Evolutionary conservation across 2,329 filamentous ascomycete species (phyloP).

Genomic region (Venturiaceae sp.): DNA sequence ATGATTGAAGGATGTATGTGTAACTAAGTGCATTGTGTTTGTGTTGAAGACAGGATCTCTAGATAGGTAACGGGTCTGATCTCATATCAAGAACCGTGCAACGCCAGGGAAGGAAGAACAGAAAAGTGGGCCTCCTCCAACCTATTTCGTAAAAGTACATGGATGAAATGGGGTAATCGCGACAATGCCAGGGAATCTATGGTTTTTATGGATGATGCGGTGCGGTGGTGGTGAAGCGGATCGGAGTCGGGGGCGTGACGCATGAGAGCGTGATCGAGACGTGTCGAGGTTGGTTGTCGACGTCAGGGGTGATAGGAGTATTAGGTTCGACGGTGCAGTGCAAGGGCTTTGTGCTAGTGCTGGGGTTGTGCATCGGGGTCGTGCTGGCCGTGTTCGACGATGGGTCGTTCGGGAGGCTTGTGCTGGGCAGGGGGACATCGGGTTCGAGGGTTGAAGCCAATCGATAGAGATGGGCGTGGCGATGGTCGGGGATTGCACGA

Average conservation of each 20-base stretch:
- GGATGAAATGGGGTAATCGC: not conserved
- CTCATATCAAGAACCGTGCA: not conserved
- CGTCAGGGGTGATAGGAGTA: not conserved
- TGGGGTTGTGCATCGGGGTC: slow-evolving; percentile 1
- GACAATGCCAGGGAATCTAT: not conserved
- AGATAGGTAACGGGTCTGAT: not conserved
- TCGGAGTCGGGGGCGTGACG: not conserved
- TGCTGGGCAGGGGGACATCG: too few species aligned
- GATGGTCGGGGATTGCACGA: slow-evolving; percentile 1
- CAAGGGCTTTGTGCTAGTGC: not conserved
- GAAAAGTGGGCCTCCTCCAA: too few species aligned
- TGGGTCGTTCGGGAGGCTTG: not conserved
- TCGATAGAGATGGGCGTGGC: too few species aligned
- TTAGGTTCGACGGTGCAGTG: not conserved
- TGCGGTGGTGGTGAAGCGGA: not conserved
- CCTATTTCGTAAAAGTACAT: not conserved
- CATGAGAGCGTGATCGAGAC: too few species aligned
- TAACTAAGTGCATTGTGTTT: not conserved
- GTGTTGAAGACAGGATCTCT: not conserved
- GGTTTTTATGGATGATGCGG: not conserved
- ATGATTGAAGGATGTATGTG: too few species aligned
- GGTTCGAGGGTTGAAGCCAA: too few species aligned
- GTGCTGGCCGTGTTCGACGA: not conserved
- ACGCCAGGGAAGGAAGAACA: too few species aligned
- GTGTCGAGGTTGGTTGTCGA: too few species aligned